phyloP scores from a whole-genome alignment of 179 eudicot species.

The Gypsophila paniculata region DNA sequence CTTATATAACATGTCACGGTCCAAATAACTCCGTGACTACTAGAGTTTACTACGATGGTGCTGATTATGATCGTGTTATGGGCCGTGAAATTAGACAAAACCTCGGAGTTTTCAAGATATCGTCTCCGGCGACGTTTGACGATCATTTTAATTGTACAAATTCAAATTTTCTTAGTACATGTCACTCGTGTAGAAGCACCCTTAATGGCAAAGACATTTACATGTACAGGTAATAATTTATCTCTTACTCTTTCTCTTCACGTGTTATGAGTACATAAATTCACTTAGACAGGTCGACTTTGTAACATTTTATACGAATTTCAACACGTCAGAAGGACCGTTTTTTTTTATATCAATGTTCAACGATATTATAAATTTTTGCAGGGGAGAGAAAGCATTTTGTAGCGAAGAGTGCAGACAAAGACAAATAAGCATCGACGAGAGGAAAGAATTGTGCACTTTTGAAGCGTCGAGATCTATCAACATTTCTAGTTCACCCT shows the following conservation, averaged over 20 bases:
- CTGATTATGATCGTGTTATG: conserved; percentile 6
- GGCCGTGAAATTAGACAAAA: conserved; percentile 1
- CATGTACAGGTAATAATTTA: conserved; percentile 59
- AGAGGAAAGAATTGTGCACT: conserved; percentile 48
- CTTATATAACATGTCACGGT: conserved; percentile 47
- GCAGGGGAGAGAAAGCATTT: conserved; percentile 86
- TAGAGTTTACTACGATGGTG: conserved; percentile 43
- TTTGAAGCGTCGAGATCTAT: conserved; percentile 38
- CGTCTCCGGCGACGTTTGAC: conserved; percentile 33
- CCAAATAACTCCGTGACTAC: conserved; percentile 47
- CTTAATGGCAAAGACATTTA: conserved; percentile 75
- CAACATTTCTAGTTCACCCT: conserved; percentile 21
- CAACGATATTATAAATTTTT: not conserved
- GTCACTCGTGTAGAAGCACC: conserved; percentile 51
- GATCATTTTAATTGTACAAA: conserved; percentile 1
- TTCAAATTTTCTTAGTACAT: conserved; percentile 56
- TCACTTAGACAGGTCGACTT: too few relatives aligned
- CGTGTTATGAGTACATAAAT: too few relatives aligned
- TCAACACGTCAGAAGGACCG: too few relatives aligned
- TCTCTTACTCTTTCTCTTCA: not conserved
- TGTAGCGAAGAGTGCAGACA: conserved; percentile 78
- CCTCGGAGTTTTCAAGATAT: conserved; percentile 35
- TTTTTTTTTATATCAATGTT: not conserved
- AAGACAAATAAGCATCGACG: conserved; percentile 60
- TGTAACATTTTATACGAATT: too few relatives aligned